Evolutionary conservation across 371 early-diverging fungal species (phyloP), one percentile per base, ranked within the genome.

Genomic region (Lichtheimia corymbifera): DNA sequence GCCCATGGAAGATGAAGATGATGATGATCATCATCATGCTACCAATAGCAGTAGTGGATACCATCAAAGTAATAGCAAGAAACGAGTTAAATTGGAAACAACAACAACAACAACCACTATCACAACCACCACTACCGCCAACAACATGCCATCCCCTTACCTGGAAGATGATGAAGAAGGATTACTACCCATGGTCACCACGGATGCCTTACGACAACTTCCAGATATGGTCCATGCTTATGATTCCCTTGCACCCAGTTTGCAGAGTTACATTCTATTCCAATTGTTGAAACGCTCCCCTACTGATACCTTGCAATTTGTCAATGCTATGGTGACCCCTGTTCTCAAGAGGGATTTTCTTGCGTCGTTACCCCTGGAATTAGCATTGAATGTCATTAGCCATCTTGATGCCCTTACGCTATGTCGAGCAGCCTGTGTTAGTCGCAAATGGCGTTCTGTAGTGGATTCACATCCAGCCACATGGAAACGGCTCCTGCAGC

Each of bases 291-390:
- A 73, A 55, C 53, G 74, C 25, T 74, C 80, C 2, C 64, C 74
- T 18, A 67, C 65, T 12, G 59, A 67, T 28, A 86, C 93, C 0
- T 84, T 97, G 52, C 94, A 96, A 68, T 90, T 92, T 70, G 89
- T 93, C 20, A 87, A 89, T 60, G 87, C 89, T n/a, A 76, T 90
- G 14, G 85, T 96, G 51, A 74, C 88, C 44, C 93, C 95, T 1
- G 87, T 85, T 4, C 79, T 97, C 54, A 92, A 93, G 68, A 85
- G 87, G 50, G 97, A 98, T 76, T 93, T 95, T 66, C 57, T 97
- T 7, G 80, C 83, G 2, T 76, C 83, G 9, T 68, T 97, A 59
- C 98, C 98, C 0, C 64, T 79, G 13, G 90, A 92, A 62, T 76
- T 96, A 18, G 74, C 88, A 13, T 79, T 85, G 45, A 85, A 91